Conservation (phyloP, 176 grass and related monocot species). For the Pontederia paniculata region DNA sequence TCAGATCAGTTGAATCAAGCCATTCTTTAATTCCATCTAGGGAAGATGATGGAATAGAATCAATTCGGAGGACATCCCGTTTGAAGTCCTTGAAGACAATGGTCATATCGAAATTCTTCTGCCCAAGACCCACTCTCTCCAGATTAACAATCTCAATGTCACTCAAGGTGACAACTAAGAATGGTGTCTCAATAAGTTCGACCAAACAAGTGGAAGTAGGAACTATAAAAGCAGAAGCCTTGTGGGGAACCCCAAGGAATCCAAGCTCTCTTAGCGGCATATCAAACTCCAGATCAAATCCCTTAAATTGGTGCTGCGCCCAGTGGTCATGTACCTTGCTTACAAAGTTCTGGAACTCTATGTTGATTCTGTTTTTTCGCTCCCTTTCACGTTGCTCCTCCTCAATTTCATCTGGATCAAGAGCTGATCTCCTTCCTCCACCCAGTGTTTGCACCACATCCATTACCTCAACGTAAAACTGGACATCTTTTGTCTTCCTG, state of each 20-base stretch:
- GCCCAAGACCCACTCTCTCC: constrained; percentile 77
- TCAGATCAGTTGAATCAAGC: constrained; percentile 86
- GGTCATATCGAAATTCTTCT: constrained; percentile 90
- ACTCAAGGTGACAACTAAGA: constrained; percentile 62
- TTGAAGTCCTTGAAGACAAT: constrained; percentile 98
- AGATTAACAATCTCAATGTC: constrained; percentile 95
- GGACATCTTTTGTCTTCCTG: constrained; percentile 88
- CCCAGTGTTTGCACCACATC: constrained; percentile 80
- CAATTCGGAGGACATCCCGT: constrained; percentile 65
- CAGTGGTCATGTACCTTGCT: constrained; percentile 71
- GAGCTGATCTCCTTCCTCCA: constrained; percentile 42
- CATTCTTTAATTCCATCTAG: constrained; percentile 84
- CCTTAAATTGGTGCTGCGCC: constrained; percentile 62
- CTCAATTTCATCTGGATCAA: constrained; percentile 93
- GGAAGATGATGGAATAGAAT: constrained; percentile 69
- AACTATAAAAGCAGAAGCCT: constrained; percentile 71
- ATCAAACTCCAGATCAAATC: constrained; percentile 66
- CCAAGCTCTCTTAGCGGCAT: constrained; percentile 67
- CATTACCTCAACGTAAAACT: constrained; percentile 97
- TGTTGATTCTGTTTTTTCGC: constrained; percentile 63
- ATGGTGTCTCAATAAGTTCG: constrained; percentile 65
- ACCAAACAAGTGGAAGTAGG: constrained; percentile 82
- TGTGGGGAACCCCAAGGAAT: constrained; percentile 78
- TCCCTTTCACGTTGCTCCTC: constrained; percentile 90
- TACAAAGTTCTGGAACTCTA: constrained; percentile 79